Conservation (phyloP, 2,329 filamentous ascomycete species). For the Drechslera avenae region DNA sequence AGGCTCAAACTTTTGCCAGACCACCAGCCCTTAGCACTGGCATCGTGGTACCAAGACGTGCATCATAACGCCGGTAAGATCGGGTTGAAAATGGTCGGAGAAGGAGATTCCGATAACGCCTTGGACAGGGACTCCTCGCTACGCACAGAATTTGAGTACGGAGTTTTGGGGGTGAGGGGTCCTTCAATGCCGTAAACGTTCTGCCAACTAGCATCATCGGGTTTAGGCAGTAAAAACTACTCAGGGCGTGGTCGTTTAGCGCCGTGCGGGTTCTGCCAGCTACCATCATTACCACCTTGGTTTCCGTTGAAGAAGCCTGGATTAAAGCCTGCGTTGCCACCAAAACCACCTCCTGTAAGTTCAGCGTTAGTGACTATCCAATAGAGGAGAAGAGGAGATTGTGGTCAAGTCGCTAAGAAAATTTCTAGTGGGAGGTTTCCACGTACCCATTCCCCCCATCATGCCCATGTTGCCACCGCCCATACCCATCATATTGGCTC, state of each 20-base stretch:
- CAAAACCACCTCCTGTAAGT: conserved; percentile 58
- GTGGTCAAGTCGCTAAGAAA: conserved; percentile 4
- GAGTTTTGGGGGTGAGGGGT: not conserved
- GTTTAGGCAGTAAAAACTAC: conserved; percentile 33
- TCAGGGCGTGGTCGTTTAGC: conserved; percentile 80
- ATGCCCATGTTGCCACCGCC: conserved; percentile 41
- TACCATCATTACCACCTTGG: conserved; percentile 60
- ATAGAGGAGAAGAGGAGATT: not conserved
- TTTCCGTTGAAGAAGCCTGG: conserved; percentile 69
- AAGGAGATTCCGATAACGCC: no score
- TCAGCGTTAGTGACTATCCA: conserved; percentile 14
- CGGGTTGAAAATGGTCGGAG: no score
- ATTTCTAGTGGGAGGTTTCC: conserved; percentile 6
- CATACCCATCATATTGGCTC: conserved; percentile 43
- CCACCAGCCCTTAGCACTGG: no score
- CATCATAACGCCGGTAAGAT: no score
- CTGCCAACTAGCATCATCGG: no score
- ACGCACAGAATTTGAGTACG: no score
- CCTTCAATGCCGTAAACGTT: not conserved
- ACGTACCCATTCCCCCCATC: conserved; percentile 43
- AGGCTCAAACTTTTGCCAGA: no score
- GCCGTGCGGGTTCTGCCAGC: conserved; percentile 77
- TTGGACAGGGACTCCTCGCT: no score
- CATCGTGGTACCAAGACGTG: no score
- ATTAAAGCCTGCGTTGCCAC: conserved; percentile 71